Base-by-base conservation (phyloP, 257 asterid genomes). In the Nicotiana paniculata region DNA sequence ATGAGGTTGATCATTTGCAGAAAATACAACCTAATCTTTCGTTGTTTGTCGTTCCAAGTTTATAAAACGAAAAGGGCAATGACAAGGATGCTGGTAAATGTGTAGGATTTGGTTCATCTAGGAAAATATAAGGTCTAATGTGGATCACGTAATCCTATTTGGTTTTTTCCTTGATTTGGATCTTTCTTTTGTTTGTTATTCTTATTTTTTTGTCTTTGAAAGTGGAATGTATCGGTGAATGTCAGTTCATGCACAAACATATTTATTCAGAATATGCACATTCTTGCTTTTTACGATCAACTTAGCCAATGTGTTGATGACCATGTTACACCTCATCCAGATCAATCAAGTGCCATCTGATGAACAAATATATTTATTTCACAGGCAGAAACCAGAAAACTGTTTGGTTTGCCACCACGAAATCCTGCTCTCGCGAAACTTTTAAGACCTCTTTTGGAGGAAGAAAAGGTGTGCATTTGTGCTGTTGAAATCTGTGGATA, bases 331-430 rank as follows among this genome's bases (percentile, higher is more conserved):
- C 18, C 77, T 37, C 55, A 70, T 70, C 78, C 59, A 39, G 46
- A 43, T 10, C 37, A 70, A 70, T 70, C 39, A 28, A 72, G 59
- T 46, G 17, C 7, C 37, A 72, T 72, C 78, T 72, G 24, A 43
- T 46, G 39, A 16, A 39, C 79, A 26, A 48, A 26, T 26, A 51
- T 35, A 26, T 79, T 54, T 62, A 46, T 37, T 77, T 91, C 69
- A 77, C 90, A 94, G 99, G 99, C 96, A 48, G 98, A 91, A 90
- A 96, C 96, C 85, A 93, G 99, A 81, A 87, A 95, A 83, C 93
- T 88, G 87, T 93, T 94, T 85, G 98, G 96, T 77, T 90, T 96
- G 88, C 93, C 97, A 51, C 86, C 94, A 11, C 96, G 91, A 85
- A 97, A 92, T 68, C 93, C 93, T 53, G 72, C 90, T 79, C 86